Evolutionary conservation across 257 asterid genomes (phyloP).

Genomic region (Capsicum rhomboideum): DNA sequence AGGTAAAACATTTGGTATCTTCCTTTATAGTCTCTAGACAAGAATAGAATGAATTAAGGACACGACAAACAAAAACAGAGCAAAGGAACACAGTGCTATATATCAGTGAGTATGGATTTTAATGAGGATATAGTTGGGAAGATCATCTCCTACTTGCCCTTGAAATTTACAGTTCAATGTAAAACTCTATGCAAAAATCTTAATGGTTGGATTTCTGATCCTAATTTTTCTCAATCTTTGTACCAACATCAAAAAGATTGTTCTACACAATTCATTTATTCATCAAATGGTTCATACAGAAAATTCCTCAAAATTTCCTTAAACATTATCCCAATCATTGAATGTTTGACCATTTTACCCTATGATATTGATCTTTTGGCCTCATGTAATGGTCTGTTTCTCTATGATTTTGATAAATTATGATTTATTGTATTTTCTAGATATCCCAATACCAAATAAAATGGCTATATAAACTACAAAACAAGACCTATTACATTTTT

Average conservation of each 20-base stretch:
- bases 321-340: background rate
- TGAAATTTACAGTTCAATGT: background rate
- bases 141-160: background rate
- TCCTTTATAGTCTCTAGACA: too few relatives aligned
- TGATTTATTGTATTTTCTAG: background rate
- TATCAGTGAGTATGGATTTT: background rate
- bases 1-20: too few relatives aligned
- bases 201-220: background rate
- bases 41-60: too few relatives aligned
- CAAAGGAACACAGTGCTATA: too few relatives aligned
- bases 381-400: background rate
- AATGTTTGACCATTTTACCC: background rate
- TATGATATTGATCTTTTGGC: background rate
- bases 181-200: background rate
- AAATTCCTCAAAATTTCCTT: background rate
- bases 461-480: too few relatives aligned
- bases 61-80: too few relatives aligned
- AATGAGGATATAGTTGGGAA: background rate
- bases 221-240: background rate
- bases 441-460: too few relatives aligned
- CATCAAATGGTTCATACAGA: background rate
- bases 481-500: too few relatives aligned
- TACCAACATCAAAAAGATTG: background rate
- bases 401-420: background rate
- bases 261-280: background rate